Conservation (phyloP, 169 alveolate species). For the Fabrea salina region DNA sequence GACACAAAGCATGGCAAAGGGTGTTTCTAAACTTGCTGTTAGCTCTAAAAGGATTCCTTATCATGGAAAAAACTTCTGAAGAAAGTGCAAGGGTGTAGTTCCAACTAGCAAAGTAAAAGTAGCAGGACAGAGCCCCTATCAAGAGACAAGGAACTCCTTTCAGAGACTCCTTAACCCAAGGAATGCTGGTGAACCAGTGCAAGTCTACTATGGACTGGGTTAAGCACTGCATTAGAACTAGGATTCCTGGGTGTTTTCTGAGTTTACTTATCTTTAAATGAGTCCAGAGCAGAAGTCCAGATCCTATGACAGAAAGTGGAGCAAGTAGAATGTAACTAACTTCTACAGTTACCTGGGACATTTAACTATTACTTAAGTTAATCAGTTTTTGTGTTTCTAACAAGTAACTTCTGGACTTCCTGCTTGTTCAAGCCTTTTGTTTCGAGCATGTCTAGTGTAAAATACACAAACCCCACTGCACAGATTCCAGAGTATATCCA, state of each 20-base stretch:
- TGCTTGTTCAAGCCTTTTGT: constrained; percentile 11
- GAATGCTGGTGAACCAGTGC: neutral
- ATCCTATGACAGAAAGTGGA: too few species aligned
- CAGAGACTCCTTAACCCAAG: neutral
- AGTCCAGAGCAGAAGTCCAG: too few species aligned
- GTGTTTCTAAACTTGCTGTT: too few species aligned
- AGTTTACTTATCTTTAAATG: neutral
- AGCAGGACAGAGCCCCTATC: neutral
- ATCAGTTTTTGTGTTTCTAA: too few species aligned
- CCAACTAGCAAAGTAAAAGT: neutral
- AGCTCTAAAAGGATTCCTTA: too few species aligned
- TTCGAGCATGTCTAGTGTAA: constrained; percentile 15
- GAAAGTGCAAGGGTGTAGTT: neutral
- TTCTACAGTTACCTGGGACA: too few species aligned
- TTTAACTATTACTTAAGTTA: too few species aligned
- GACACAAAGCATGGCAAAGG: too few species aligned
- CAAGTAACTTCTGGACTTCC: constrained; percentile 3
- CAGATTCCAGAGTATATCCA: neutral
- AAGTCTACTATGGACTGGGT: neutral
- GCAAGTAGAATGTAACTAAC: too few species aligned
- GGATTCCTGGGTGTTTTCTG: neutral
- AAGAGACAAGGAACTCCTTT: too few species aligned
- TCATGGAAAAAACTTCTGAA: neutral
- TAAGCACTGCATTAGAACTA: neutral
- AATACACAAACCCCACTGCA: constrained; percentile 6